Base-by-base conservation (phyloP, 129 eudicot genomes). In the Scalesia atractyloides region DNA sequence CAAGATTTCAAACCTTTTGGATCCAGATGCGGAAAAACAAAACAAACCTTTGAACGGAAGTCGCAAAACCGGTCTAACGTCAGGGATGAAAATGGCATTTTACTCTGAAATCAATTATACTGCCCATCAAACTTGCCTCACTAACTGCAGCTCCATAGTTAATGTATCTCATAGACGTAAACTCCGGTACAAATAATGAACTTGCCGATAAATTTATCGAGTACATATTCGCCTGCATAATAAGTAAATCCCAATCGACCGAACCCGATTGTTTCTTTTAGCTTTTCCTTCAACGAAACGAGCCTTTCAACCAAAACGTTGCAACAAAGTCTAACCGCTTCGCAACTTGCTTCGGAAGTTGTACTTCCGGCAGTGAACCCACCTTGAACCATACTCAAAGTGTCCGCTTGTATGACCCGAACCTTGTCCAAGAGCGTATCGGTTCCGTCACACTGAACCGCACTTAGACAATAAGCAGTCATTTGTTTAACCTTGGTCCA, bases 141-240 rank as follows among this genome's bases (percentile, higher is more conserved):
- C 94, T 88, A 12, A 90, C 97, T 15, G 94, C 99, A 79, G 94
- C 96, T 53, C 99, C 99, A 34, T 94, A 94, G 74, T 88, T 94
- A 62, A 94, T 82, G 84, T 94, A 94, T 41, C 82, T 59, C 83
- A 51, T 64, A 54, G 97, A 79, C 64, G 65, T 68, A 19, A 64
- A 73, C 47, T 88, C 88, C 2, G 97, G 96, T 66, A 90, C 91
- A 80, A 66, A 90, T 53, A 19, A 86, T 43, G 97, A 79, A 79
- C 82, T 84, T 34, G 97, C 88, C 20, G 96, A 83, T 68, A 94
- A 82, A 68, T 88, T 86, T 26, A 94, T 76, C 5, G 81, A 61
- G 14, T 83, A 79, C 34, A 34, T 0, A 64, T 76, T 67, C 19
- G 97, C 97, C 82, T 87, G 89, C 54, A 62, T 54, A 81, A 86